These are phyloP conservation scores for Aspergillus sclerotiicarbonarius DNA, from an alignment of 495 filamentous ascomycete genomes.

Conservation along the genomic window DNA sequence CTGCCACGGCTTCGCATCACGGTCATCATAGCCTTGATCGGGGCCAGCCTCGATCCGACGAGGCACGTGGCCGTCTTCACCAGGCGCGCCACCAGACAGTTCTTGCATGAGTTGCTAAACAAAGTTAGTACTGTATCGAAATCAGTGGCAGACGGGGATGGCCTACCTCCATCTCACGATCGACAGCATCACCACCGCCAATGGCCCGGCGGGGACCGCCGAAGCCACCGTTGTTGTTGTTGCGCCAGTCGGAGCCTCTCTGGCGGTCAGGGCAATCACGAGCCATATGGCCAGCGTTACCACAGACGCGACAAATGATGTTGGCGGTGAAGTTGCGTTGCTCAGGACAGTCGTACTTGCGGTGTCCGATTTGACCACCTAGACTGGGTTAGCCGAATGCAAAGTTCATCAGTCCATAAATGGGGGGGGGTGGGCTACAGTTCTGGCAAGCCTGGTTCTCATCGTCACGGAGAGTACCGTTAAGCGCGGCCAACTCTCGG, in stretches of 20 bases:
- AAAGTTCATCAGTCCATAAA: too few species aligned
- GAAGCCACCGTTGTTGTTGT: slow-evolving; percentile 52
- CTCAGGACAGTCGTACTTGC: slow-evolving; percentile 98
- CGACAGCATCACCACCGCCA: slow-evolving; percentile 78
- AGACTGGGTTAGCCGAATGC: slow-evolving; percentile 14
- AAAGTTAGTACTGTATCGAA: slow-evolving; percentile 31
- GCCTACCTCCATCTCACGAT: slow-evolving; percentile 90
- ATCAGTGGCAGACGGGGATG: not conserved
- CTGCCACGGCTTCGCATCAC: slow-evolving; percentile 83
- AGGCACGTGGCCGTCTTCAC: slow-evolving; percentile 61
- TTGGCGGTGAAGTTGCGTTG: slow-evolving; percentile 97
- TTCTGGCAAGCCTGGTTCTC: slow-evolving; percentile 99
- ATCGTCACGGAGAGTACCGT: slow-evolving; percentile 97
- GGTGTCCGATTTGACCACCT: slow-evolving; percentile 95
- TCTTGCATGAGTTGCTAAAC: slow-evolving; percentile 94
- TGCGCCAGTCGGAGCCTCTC: slow-evolving; percentile 87
- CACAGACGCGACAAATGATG: slow-evolving; percentile 98
- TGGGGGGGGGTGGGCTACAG: too few species aligned
- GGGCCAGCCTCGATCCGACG: slow-evolving; percentile 88
- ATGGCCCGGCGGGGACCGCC: slow-evolving; percentile 60
- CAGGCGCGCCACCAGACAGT: slow-evolving; percentile 73
- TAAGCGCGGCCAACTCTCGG: slow-evolving; percentile 92
- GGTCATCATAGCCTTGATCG: slow-evolving; percentile 52
- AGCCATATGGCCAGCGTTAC: slow-evolving; percentile 90
- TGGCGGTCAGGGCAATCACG: slow-evolving; percentile 92